These are phyloP conservation scores for Rhynchosporium agropyri DNA, from an alignment of 2,329 filamentous ascomycete genomes.

Conservation along the genomic window DNA sequence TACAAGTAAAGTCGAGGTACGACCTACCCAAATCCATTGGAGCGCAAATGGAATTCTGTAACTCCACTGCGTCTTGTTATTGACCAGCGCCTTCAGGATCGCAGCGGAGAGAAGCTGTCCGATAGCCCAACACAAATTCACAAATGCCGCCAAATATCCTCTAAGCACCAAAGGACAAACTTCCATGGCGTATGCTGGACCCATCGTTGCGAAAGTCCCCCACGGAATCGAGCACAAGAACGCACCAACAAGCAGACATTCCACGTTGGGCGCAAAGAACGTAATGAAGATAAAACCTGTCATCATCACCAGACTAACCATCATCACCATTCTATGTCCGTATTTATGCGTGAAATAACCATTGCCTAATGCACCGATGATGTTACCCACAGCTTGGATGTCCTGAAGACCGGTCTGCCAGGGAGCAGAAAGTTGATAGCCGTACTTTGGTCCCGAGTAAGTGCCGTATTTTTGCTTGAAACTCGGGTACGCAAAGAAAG, in stretches of 20 bases:
- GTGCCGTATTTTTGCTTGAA: slow-evolving; percentile 31
- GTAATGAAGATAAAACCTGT: slow-evolving; percentile 51
- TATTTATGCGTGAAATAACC: slow-evolving; percentile 51
- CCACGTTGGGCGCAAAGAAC: slow-evolving; percentile 51
- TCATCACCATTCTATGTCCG: slow-evolving; percentile 51
- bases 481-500: slow-evolving; percentile 43
- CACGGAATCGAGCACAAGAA: slow-evolving; percentile 53
- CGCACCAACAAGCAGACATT: slow-evolving; percentile 50
- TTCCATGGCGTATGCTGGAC: slow-evolving; percentile 50
- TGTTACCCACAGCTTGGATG: slow-evolving; percentile 37
- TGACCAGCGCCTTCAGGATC: slow-evolving; percentile 47
- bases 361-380: slow-evolving; percentile 49
- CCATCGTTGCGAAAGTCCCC: slow-evolving; percentile 50
- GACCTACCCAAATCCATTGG: slow-evolving; percentile 48
- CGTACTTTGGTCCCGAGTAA: slow-evolving; percentile 14
- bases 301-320: slow-evolving; percentile 48
- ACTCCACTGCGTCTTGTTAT: slow-evolving; percentile 42
- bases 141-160: slow-evolving; percentile 48
- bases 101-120: slow-evolving; percentile 52
- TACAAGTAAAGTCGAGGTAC: slow-evolving; percentile 29
- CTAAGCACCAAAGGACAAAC: slow-evolving; percentile 48
- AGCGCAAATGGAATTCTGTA: slow-evolving; percentile 52
- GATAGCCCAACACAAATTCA: slow-evolving; percentile 53
- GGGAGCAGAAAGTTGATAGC: slow-evolving; percentile 35
- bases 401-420: slow-evolving; percentile 41